A percentile compares a stretch with the other conserved stretches of the same genome.
phyloP scores from a whole-genome alignment of 78 protist genomes.

The Dictyostelium intermedium region DNA sequence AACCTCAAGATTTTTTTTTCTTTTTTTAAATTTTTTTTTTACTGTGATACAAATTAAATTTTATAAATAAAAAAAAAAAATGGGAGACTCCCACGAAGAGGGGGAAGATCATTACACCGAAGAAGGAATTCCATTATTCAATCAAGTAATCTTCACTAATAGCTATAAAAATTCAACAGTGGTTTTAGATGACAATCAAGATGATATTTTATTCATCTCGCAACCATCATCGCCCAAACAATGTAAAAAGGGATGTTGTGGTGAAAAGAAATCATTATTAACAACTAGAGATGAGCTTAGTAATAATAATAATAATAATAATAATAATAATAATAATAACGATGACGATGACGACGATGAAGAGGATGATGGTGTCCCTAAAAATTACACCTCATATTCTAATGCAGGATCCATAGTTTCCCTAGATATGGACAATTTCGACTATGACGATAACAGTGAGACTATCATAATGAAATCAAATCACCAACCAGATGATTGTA shows the following conservation, averaged over 20 bases:
- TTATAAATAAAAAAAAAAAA: background rate
- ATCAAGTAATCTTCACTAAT: background rate
- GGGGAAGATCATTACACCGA: background rate
- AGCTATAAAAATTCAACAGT: background rate
- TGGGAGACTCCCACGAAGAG: background rate
- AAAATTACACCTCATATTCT: background rate
- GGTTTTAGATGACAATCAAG: background rate
- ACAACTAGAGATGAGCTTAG: background rate
- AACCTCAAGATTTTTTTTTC: too few relatives aligned
- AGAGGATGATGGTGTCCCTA: background rate
- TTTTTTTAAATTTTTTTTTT: too few relatives aligned
- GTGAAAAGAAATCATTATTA: background rate
- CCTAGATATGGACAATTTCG: background rate
- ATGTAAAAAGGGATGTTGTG: conserved; percentile 39
- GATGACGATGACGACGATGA: background rate
- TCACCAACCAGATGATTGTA: background rate
- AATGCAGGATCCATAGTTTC: background rate
- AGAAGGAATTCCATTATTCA: background rate
- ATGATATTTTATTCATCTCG: background rate
- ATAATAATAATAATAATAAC: too few relatives aligned
- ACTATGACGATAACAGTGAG: background rate
- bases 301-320: too few relatives aligned
- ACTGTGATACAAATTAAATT: too few relatives aligned
- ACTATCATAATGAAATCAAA: background rate
- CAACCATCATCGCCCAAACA: background rate